These are phyloP conservation scores for Claviceps paspali DNA, from an alignment of 2,329 filamentous ascomycete genomes.

Conservation along the genomic window DNA sequence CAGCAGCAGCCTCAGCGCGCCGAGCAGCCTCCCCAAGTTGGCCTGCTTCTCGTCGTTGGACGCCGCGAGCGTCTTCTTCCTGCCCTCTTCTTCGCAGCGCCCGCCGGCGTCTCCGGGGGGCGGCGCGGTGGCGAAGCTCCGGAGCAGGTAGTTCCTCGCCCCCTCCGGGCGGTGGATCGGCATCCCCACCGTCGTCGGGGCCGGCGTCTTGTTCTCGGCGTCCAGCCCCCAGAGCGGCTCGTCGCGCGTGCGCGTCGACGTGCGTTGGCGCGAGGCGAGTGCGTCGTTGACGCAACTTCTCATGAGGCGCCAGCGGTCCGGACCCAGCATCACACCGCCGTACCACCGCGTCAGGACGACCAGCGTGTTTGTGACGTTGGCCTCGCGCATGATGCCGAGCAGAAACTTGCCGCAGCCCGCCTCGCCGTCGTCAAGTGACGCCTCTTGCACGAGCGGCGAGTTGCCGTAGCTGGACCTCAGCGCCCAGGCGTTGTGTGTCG, in stretches of 20 bases:
- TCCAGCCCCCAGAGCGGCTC: constrained; percentile 49
- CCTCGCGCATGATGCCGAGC: constrained; percentile 36
- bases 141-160: constrained; percentile 43
- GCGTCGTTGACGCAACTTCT: constrained; percentile 39
- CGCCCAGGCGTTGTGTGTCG: constrained; percentile 44
- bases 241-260: constrained; percentile 21
- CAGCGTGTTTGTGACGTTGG: constrained; percentile 33
- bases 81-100: constrained; percentile 9
- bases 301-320: constrained; percentile 49
- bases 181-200: constrained; percentile 33
- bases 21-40: constrained; percentile 55
- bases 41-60: constrained; percentile 47
- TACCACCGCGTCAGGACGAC: constrained; percentile 49
- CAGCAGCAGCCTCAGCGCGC: constrained; percentile 55
- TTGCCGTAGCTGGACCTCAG: constrained; percentile 20
- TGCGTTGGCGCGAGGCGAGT: constrained; percentile 30
- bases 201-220: constrained; percentile 31
- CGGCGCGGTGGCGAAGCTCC: constrained; percentile 38
- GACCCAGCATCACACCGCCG: constrained; percentile 44
- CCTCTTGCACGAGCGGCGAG: constrained; percentile 29
- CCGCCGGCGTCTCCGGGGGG: constrained; percentile 13
- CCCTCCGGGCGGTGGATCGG: constrained; percentile 61
- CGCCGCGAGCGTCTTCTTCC: constrained; percentile 35
- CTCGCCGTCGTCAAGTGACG: constrained; percentile 47
- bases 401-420: constrained; percentile 41